Base-by-base conservation (phyloP, 176 grass and related monocot genomes). In the Lolium multiflorum region DNA sequence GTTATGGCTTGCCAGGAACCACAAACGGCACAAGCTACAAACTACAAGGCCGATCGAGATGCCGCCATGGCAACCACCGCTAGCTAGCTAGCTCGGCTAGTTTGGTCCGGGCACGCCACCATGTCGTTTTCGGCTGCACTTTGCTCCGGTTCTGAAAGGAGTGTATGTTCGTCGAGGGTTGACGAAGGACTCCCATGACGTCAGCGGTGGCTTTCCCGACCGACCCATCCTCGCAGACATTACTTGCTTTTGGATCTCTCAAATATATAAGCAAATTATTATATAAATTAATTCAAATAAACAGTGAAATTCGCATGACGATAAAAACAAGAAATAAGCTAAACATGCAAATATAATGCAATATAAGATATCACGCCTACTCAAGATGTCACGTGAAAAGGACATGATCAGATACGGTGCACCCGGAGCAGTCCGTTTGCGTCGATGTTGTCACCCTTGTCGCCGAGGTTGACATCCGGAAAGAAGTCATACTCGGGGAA, bases 11-110 rank as follows among this genome's bases (percentile, higher is more conserved):
- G 60, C 25, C 25, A 63, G 60, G 39, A 46, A 13, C 38, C 21
- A 20, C 38, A 12, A 63, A 46, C 68, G 41, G 41, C 41, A 14
- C 11, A 48, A 72, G 70, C 41, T 72, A 72, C 41, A 21, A 71
- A 71, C 0, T 3, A 21, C 68, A 71, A 5, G 17, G 38, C 68
- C 25, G 22, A 63, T 37, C 66, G 17, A n/a, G 70, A 74, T 28
- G 22, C 71, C 21, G 72, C 72, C 72, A 75, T 75, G 14, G 72
- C 47, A 75, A 75, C 47, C 72, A 52, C 72, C 72, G 63, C 48
- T 50, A 50, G 10, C 48, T 50, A 56, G 54, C 28, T 28, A 28
- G 28, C 15, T 18, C 65, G 65, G 65, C 7, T 3, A 15, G 16
- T 65, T 13, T 3, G 9, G 66, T 46, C 20, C 39, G 38, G 11